Base-by-base conservation (phyloP, 2,329 filamentous ascomycete species). In the Colletotrichum sp. region DNA sequence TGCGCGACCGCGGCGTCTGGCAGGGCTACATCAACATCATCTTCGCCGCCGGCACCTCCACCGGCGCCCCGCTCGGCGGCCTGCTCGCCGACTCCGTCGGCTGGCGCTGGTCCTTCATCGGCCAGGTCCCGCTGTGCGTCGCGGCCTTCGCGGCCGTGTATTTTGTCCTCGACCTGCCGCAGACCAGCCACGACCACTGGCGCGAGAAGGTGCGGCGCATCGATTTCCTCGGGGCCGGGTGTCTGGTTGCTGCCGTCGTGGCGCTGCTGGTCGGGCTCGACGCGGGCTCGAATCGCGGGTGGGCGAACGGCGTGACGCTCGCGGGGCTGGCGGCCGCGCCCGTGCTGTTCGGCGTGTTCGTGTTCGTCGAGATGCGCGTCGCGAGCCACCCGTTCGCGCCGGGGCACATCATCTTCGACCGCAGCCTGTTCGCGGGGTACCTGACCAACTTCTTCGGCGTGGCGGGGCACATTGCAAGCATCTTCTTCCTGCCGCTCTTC, bases 401-500 rank as follows among this genome's bases (percentile, higher is more conserved):
- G 0, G 91, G 92, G 12, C 93, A 92, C 79, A 91, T 96, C 79
- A 93, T 96, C 78, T 92, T 95, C 80, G 89, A 94, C 80, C 88
- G 89, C 8, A 89, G 89, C 8, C 87, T 96, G 32, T 88, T 95
- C 66, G 91, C 93, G 4, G 92, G 90, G 81, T 96, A 94, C 79
- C 83, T 92, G 2, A 91, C 91, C 82, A 95, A 95, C 82, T 95
- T 95, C 85, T 95, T 95, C 83, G 88, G 90, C 68, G 90, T 94
- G 69, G 91, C 88, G 2, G 92, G 90, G 16, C 85, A 88, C 76
- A 85, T 87, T 80, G 89, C 90, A 0, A 85, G 89, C 2, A 78
- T 94, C 6, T 96, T 95, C 86, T 95, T 95, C 84, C 86, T 95
- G n/a, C 94, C 95, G 2, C 87, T 96, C 3, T 95, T 94, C 84